These are phyloP conservation scores for Phyllosticta capitalensis DNA, from an alignment of 2,329 filamentous ascomycete species.

Conservation along the genomic window DNA sequence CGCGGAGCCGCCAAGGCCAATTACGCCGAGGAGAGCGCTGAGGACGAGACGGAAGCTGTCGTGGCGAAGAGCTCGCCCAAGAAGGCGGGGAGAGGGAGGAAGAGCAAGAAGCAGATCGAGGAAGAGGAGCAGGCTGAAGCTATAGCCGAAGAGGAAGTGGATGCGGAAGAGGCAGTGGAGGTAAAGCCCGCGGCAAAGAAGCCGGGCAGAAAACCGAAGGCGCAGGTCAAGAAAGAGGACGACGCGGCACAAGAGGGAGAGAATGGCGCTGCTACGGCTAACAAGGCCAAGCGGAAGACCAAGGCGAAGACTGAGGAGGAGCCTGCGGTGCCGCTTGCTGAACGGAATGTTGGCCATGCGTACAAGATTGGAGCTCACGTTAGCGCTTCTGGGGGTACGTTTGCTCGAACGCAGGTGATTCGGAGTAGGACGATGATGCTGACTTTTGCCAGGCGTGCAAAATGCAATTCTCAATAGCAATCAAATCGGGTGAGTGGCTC, in stretches of 20 bases:
- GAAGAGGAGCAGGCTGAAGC: slow-evolving; percentile 12
- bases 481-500: slow-evolving; percentile 52
- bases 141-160: slow-evolving; percentile 11
- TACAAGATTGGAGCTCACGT: slow-evolving; percentile 92
- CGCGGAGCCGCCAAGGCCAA: not conserved
- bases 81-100: not conserved
- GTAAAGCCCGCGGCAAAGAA: slow-evolving; percentile 10
- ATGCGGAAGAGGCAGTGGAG: too few species aligned
- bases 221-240: slow-evolving; percentile 2
- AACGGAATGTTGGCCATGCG: slow-evolving; percentile 60
- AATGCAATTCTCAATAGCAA: slow-evolving; percentile 72
- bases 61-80: not conserved
- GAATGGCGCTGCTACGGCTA: slow-evolving; percentile 8
- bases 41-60: not conserved
- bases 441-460: slow-evolving; percentile 58
- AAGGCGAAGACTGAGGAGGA: slow-evolving; percentile 51
- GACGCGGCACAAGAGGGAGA: slow-evolving; percentile 4
- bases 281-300: slow-evolving; percentile 32
- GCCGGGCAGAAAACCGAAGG: slow-evolving; percentile 7
- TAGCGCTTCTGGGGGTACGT: slow-evolving; percentile 71
- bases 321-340: slow-evolving; percentile 54
- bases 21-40: slow-evolving; percentile 8
- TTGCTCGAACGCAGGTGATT: not conserved
- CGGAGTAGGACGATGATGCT: not conserved
- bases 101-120: slow-evolving; percentile 16